A percentile compares a stretch with the other conserved stretches of the same genome.
These are phyloP conservation scores for Pezicula radicicola DNA, from an alignment of 2,329 filamentous ascomycete species.

Conservation along the genomic window DNA sequence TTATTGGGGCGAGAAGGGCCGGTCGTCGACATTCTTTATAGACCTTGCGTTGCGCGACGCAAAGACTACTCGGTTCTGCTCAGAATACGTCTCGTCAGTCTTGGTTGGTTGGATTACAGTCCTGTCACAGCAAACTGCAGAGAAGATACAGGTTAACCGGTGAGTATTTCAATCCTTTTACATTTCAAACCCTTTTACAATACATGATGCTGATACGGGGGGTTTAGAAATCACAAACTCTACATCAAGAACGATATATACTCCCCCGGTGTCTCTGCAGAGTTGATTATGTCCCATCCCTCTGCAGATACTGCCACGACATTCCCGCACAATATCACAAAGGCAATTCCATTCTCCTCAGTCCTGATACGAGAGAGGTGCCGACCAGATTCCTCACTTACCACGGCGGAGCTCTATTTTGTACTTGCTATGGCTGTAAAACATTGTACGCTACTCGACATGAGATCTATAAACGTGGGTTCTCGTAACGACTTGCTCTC, in stretches of 20 bases:
- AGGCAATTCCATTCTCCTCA: background rate
- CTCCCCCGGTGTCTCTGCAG: background rate
- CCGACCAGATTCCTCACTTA: background rate
- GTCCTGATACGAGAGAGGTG: background rate
- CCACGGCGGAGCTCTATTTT: conserved; percentile 1
- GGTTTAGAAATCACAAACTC: background rate
- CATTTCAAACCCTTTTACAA: background rate
- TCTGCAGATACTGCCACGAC: too few relatives aligned
- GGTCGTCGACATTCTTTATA: background rate
- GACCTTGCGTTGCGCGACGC: background rate
- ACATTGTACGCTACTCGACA: background rate
- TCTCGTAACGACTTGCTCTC: background rate
- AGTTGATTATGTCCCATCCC: too few relatives aligned
- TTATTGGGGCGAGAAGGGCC: background rate
- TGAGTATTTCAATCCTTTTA: background rate
- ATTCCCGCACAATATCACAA: background rate
- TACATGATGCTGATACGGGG: background rate
- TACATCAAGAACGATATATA: background rate
- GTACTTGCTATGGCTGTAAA: background rate
- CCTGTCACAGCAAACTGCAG: background rate
- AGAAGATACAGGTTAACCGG: background rate
- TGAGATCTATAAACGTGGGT: background rate
- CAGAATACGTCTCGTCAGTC: background rate
- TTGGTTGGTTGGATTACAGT: background rate
- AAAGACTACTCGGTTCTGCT: background rate